phyloP scores from a whole-genome alignment of 306 rosid genomes.

The Macrotyloma uniflorum region DNA sequence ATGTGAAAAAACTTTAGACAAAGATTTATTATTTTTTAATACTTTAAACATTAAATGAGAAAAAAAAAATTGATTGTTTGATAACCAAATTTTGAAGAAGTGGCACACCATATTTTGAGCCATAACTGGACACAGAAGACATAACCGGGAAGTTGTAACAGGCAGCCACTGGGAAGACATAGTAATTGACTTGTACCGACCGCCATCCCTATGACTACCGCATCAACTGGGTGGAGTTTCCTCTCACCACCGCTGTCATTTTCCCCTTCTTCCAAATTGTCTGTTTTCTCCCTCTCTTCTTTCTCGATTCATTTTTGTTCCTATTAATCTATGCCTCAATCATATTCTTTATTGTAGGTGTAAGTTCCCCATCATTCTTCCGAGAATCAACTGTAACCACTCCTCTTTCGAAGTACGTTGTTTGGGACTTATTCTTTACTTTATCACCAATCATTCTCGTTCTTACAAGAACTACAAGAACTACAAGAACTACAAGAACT shows the following conservation, averaged over 20 bases:
- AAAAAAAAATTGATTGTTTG: too few relatives aligned
- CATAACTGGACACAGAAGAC: background rate
- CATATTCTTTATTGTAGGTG: background rate
- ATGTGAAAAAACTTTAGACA: too few relatives aligned
- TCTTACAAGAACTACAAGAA: too few relatives aligned
- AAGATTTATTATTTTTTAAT: too few relatives aligned
- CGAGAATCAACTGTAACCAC: background rate
- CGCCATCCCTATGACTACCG: conserved; percentile 14
- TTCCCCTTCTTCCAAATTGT: background rate
- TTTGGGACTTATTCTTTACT: background rate
- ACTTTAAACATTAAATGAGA: too few relatives aligned
- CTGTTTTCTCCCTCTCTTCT: background rate
- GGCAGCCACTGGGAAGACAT: too few relatives aligned
- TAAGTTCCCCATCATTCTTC: conserved; percentile 15
- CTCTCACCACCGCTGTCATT: background rate
- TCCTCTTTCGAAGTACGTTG: conserved; percentile 35
- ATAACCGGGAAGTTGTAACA: too few relatives aligned
- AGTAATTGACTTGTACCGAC: too few relatives aligned
- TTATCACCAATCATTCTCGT: background rate
- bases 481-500: too few relatives aligned
- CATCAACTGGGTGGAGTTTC: background rate
- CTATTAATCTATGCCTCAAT: background rate
- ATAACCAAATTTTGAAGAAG: too few relatives aligned
- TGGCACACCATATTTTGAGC: too few relatives aligned
- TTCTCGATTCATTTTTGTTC: background rate